Conservation (phyloP, 1,284 basidiomycete species). For the Fomitopsis schrenkii region DNA sequence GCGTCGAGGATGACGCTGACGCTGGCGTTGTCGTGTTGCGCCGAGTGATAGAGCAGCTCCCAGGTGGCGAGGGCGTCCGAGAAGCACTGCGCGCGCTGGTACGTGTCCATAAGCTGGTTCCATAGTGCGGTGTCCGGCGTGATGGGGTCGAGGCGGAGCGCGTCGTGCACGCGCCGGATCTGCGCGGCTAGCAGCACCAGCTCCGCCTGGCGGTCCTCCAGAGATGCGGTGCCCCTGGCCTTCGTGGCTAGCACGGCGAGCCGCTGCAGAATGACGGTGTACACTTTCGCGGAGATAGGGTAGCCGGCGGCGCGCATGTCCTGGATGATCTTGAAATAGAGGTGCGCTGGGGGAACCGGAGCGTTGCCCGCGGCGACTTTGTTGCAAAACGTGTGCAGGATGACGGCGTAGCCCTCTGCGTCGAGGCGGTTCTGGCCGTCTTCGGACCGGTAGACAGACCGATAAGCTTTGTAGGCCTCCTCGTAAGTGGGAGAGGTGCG, state of each 20-base stretch:
- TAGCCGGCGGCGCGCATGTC: constrained; percentile 78
- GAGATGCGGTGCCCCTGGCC: constrained; percentile 16
- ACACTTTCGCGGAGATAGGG: constrained; percentile 55
- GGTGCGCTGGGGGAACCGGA: constrained; percentile 28
- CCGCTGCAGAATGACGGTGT: constrained; percentile 68
- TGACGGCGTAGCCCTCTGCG: constrained; percentile 50
- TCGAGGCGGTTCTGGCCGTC: constrained; percentile 40
- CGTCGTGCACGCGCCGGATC: constrained; percentile 72
- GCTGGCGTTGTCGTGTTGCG: constrained; percentile 57
- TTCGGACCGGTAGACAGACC: constrained; percentile 31
- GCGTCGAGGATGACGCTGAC: constrained; percentile 85
- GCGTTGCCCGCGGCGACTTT: constrained; percentile 35
- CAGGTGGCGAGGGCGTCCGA: constrained; percentile 76
- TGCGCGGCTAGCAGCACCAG: constrained; percentile 32
- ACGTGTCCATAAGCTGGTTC: constrained; percentile 90
- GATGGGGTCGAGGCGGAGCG: constrained; percentile 76
- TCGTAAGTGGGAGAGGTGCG: constrained; percentile 44
- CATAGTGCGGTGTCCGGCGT: constrained; percentile 74
- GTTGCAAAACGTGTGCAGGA: constrained; percentile 60
- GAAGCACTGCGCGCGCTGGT: constrained; percentile 72
- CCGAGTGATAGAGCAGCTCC: constrained; percentile 67
- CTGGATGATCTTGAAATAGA: constrained; percentile 75
- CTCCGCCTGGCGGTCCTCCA: constrained; percentile 15
- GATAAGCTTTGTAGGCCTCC: constrained; percentile 64
- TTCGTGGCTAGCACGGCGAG: constrained; percentile 42